These are phyloP conservation scores for Eutrema japonicum DNA, from an alignment of 345 rosid species.

Conservation along the genomic window DNA sequence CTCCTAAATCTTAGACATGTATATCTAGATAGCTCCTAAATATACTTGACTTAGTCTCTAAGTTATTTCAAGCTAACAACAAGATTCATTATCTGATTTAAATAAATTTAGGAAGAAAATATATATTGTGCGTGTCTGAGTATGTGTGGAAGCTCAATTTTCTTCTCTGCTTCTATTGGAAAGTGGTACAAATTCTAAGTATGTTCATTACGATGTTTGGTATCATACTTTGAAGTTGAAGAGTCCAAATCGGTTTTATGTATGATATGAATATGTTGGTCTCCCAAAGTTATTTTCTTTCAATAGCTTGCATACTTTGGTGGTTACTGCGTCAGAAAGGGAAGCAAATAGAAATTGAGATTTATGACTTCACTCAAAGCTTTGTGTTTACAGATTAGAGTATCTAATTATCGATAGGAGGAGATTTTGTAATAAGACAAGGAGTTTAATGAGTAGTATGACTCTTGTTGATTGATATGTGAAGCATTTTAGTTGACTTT, in stretches of 20 bases:
- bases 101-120: background rate
- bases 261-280: background rate
- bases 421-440: background rate
- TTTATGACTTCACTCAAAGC: background rate
- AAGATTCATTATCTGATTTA: background rate
- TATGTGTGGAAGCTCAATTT: background rate
- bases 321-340: background rate
- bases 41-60: no score
- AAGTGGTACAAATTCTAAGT: background rate
- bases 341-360: background rate
- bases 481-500: conserved; percentile 10
- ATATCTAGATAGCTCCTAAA: no score
- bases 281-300: background rate
- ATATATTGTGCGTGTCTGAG: background rate
- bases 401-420: background rate
- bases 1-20: no score
- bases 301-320: background rate
- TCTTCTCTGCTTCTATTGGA: background rate
- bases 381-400: background rate
- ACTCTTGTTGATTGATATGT: background rate
- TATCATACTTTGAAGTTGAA: background rate
- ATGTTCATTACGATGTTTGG: background rate
- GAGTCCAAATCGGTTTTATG: background rate
- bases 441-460: background rate
- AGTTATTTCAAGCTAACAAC: no score